These are phyloP conservation scores for Magnolia sinica DNA, from an alignment of 164 flowering plant species.

Conservation along the genomic window DNA sequence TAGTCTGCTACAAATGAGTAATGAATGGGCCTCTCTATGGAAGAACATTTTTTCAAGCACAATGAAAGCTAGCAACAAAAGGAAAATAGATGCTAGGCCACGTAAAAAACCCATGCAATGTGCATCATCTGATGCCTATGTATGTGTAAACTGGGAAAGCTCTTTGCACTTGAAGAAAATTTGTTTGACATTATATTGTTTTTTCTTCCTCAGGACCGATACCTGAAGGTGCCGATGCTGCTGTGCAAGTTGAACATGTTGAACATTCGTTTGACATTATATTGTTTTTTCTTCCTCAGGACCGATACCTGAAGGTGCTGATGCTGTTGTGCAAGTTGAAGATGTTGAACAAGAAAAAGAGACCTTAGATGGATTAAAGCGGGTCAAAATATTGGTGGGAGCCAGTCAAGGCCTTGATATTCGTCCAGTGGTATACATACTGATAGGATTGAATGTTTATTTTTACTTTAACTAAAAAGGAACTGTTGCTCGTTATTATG, in stretches of 20 bases:
- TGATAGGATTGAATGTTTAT: background rate
- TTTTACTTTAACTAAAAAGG: too few species aligned
- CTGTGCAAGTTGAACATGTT: slow-evolving; percentile 85
- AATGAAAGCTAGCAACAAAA: background rate
- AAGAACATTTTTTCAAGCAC: background rate
- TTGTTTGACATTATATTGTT: background rate
- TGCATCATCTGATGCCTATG: background rate
- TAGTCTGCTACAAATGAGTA: too few species aligned
- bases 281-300: slow-evolving; percentile 37
- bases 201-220: slow-evolving; percentile 61
- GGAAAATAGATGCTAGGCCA: slow-evolving; percentile 1
- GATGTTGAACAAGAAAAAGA: slow-evolving; percentile 57
- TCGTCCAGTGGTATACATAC: slow-evolving; percentile 76
- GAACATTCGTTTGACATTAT: background rate
- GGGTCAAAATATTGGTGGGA: slow-evolving; percentile 61
- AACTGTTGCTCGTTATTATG: too few species aligned
- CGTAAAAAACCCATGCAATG: background rate
- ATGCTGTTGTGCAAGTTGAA: slow-evolving; percentile 95
- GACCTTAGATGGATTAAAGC: slow-evolving; percentile 35
- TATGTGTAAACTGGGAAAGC: background rate
- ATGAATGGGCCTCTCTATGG: too few species aligned
- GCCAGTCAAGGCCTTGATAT: slow-evolving; percentile 68
- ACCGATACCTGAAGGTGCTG: slow-evolving; percentile 94
- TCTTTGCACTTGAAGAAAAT: background rate
- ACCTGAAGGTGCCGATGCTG: slow-evolving; percentile 96